These are phyloP conservation scores for Calonectria henricotiae DNA, from an alignment of 2,329 filamentous ascomycete genomes.

Conservation along the genomic window DNA sequence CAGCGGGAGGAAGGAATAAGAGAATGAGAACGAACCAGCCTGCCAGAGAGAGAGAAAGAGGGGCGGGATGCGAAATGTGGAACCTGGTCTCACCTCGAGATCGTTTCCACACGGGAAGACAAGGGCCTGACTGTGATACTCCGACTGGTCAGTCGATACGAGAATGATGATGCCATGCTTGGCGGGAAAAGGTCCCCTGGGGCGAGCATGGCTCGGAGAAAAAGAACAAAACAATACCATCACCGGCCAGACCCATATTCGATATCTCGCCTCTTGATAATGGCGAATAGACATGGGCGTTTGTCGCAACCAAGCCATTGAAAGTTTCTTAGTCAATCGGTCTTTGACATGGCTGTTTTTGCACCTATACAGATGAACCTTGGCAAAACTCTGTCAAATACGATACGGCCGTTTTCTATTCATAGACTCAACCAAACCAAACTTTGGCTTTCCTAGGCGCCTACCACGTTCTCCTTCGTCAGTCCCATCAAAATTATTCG, in stretches of 20 bases:
- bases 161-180: constrained; percentile 26
- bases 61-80: constrained; percentile 23
- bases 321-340: not conserved
- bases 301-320: not conserved
- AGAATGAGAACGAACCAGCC: not conserved
- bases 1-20: not conserved
- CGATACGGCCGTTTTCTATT: constrained; percentile 16
- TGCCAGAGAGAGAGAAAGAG: not conserved
- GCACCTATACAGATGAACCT: constrained; percentile 18
- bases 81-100: constrained; percentile 24
- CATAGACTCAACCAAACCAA: not conserved
- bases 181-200: not conserved
- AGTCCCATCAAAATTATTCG: not conserved
- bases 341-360: constrained; percentile 3
- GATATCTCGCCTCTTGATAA: constrained; percentile 12
- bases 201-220: not conserved
- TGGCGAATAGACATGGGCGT: constrained; percentile 11
- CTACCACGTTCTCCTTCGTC: not conserved
- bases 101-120: constrained; percentile 20
- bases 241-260: not conserved
- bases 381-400: constrained; percentile 17
- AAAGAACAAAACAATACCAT: not conserved
- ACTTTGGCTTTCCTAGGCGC: not conserved
- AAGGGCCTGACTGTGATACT: not conserved
- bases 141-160: constrained; percentile 21